Percentiles rank a stretch among this genome's conserved stretches.
Conservation (phyloP, 2,329 filamentous ascomycete species). For the Mariannaea elegans region DNA sequence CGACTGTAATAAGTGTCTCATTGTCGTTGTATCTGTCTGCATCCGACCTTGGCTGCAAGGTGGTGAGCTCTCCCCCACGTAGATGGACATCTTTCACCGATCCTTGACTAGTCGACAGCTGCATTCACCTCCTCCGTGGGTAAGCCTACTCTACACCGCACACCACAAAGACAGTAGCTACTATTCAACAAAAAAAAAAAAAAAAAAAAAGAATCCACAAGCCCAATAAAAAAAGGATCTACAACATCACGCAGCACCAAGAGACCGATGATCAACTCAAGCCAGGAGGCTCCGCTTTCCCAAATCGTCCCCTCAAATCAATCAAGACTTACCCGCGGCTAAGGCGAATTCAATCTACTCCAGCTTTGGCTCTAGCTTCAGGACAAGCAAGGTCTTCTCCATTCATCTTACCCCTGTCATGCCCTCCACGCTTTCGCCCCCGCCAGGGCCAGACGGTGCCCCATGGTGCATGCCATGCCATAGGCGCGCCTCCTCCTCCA, state of each 20-base stretch:
- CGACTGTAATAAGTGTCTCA: not conserved
- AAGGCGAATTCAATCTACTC: slow-evolving; percentile 25
- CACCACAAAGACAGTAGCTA: not conserved
- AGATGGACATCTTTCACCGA: slow-evolving; percentile 12
- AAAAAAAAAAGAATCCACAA: no score
- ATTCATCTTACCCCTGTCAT: slow-evolving; percentile 19
- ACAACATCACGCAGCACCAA: not conserved
- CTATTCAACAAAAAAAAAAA: not conserved
- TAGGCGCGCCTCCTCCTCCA: slow-evolving; percentile 34
- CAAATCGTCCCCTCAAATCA: slow-evolving; percentile 11
- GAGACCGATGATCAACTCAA: not conserved
- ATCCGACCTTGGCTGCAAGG: not conserved
- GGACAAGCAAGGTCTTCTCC: slow-evolving; percentile 9
- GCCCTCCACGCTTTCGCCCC: slow-evolving; percentile 18
- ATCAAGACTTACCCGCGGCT: slow-evolving; percentile 28
- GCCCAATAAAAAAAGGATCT: slow-evolving; percentile 1
- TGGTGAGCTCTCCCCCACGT: not conserved
- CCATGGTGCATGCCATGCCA: slow-evolving; percentile 15
- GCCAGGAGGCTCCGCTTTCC: slow-evolving; percentile 16
- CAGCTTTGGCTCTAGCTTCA: slow-evolving; percentile 19
- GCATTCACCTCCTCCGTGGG: not conserved
- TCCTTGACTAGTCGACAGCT: not conserved
- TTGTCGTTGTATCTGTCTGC: not conserved
- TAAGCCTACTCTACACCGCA: not conserved
- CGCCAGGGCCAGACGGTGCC: not conserved